Base-by-base conservation (phyloP, 1,284 basidiomycete genomes). In the Naganishia sp. region DNA sequence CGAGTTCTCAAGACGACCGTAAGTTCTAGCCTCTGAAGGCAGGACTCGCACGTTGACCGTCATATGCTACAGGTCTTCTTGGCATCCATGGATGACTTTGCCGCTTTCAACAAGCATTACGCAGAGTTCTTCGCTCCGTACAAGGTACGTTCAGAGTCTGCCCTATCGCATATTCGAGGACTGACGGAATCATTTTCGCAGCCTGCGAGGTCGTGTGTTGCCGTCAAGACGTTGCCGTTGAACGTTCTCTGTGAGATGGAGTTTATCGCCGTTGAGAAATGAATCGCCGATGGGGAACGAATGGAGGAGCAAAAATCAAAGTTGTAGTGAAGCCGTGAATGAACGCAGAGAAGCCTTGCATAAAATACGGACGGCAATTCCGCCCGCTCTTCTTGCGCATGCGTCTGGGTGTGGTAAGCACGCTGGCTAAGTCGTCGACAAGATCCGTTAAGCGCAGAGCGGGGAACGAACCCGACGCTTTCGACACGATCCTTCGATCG, bases 41-140 rank as follows among this genome's bases (percentile, higher is more conserved):
- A 23, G 10, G 23, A 15, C 11, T 18, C 15, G 49, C 18, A 10
- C 48, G 46, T 16, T n/a, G n/a, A 11, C 57, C n/a, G 44, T n/a
- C 15, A 9, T 46, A 31, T 21, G 25, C 13, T 15, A 54, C 68
- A 92, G 88, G 89, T 96, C 54, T 98, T 97, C 83, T 81, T 98
- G 75, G 92, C 95, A 79, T 83, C 86, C 72, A 95, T 98, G 92
- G 84, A 90, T 75, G 90, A 98, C 80, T 97, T 97, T 79, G 87
- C 78, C 15, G 82, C 85, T 63, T 88, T 97, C 77, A 99, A 98
- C 78, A 75, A 73, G 68, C 70, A 78, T 48, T 94, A 94, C 78
- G 84, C 84, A 53, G 82, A 84, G 64, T 88, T 89, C 80, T 95
- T 94, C 77, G 91, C 89, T n/a, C 83, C 86, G 60, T 90, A 94